A percentile compares a stretch with the other conserved stretches of the same genome.
Evolutionary conservation across 257 asterid species (phyloP).

Genomic region (Nicotiana tabacum): DNA sequence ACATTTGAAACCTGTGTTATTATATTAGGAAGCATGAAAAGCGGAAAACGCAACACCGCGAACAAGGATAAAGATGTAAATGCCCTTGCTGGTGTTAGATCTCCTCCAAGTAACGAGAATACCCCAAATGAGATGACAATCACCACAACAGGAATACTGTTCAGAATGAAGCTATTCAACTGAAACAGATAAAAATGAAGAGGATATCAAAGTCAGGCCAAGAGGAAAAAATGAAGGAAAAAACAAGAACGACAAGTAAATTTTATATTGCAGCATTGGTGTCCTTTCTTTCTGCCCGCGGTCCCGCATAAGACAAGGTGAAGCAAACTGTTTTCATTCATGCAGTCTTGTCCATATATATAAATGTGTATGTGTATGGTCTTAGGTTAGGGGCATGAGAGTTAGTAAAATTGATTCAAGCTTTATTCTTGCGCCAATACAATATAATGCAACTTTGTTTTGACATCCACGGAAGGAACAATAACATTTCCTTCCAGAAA

Average conservation of each 20-base stretch:
- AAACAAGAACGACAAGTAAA: neutral
- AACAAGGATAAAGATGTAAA: slow-evolving; percentile 88
- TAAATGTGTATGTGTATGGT: neutral
- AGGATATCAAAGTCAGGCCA: slow-evolving; percentile 7
- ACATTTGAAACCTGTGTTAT: slow-evolving; percentile 48
- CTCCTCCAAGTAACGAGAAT: slow-evolving; percentile 86
- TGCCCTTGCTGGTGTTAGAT: slow-evolving; percentile 95
- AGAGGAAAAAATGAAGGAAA: neutral
- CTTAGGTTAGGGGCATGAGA: neutral
- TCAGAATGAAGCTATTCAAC: slow-evolving; percentile 75
- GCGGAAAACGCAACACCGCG: slow-evolving; percentile 85
- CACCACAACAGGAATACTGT: slow-evolving; percentile 91
- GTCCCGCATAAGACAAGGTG: neutral
- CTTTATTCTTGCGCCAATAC: neutral
- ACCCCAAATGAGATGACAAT: slow-evolving; percentile 79
- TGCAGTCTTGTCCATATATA: neutral
- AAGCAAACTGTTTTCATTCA: neutral
- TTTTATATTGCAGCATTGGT: neutral
- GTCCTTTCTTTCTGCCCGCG: neutral
- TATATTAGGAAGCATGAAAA: slow-evolving; percentile 90
- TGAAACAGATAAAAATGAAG: slow-evolving; percentile 34
- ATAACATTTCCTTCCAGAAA: neutral
- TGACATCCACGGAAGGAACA: neutral
- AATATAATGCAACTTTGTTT: neutral
- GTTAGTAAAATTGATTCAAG: neutral